Conservation (phyloP, 176 grass and related monocot genomes). For the Carex littledalei region DNA sequence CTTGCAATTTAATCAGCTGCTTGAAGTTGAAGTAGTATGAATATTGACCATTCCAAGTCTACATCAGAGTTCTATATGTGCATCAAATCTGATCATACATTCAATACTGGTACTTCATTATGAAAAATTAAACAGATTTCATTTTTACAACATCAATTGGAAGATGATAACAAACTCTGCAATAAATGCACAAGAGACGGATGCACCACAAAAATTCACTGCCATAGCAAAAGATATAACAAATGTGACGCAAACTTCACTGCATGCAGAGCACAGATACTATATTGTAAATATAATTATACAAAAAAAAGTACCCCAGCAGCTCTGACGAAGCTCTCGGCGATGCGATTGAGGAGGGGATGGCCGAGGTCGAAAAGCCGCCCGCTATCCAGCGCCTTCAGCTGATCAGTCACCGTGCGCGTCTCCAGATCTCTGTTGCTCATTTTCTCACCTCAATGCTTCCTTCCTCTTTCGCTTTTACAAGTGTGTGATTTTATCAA, state of each 20-base stretch:
- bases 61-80: no score
- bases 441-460: background rate
- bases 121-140: no score
- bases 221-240: no score
- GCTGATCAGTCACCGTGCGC: conserved; percentile 55
- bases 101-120: no score
- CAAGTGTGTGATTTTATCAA: background rate
- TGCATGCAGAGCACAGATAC: background rate
- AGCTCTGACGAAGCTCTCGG: conserved; percentile 85
- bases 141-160: no score
- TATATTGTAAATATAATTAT: background rate
- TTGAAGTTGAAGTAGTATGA: no score
- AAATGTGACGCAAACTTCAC: no score
- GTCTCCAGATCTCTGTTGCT: conserved; percentile 36
- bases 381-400: conserved; percentile 44
- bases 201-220: no score
- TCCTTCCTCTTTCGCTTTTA: background rate
- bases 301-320: conserved; percentile 40
- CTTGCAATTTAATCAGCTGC: background rate
- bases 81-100: no score
- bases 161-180: no score
- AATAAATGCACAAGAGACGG: no score
- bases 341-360: conserved; percentile 68
- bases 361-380: conserved; percentile 74
- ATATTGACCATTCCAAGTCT: no score